phyloP scores from a whole-genome alignment of 305 asterid genomes.

The Fraxinus sp. region DNA sequence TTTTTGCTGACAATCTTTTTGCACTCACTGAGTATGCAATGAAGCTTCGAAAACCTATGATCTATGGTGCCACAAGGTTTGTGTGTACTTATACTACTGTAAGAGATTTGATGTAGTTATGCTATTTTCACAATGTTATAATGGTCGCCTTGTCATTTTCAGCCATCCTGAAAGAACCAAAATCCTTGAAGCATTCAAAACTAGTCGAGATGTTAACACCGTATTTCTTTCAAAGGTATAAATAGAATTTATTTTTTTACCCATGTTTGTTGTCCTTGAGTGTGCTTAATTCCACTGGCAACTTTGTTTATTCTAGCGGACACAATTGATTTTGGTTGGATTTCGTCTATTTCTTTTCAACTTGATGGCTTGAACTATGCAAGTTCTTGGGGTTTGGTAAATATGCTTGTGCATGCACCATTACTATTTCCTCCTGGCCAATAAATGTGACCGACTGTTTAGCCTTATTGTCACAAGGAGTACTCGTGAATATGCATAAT shows the following conservation, averaged over 20 bases:
- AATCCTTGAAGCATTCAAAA: slow-evolving; percentile 94
- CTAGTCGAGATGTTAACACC: slow-evolving; percentile 84
- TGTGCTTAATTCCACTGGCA: background rate
- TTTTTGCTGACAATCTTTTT: slow-evolving; percentile 96
- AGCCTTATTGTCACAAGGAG: background rate
- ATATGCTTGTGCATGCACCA: background rate
- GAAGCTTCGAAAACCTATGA: slow-evolving; percentile 95
- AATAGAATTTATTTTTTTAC: background rate
- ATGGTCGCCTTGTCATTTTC: slow-evolving; percentile 26
- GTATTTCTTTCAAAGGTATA: slow-evolving; percentile 94
- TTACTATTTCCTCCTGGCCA: background rate
- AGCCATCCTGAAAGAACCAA: slow-evolving; percentile 96
- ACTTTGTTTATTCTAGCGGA: background rate
- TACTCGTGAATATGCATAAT: background rate
- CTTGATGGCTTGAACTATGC: background rate
- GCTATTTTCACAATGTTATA: slow-evolving; percentile 13
- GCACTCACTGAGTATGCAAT: slow-evolving; percentile 92
- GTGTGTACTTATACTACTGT: slow-evolving; percentile 17
- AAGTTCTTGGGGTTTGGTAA: background rate
- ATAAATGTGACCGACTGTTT: background rate
- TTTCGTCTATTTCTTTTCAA: background rate
- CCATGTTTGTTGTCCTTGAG: slow-evolving; percentile 1
- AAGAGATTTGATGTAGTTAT: slow-evolving; percentile 13
- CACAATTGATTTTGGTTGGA: background rate
- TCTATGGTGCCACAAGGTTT: slow-evolving; percentile 96